Conservation (phyloP, 164 flowering plant genomes). For the Kingdonia uniflora region DNA sequence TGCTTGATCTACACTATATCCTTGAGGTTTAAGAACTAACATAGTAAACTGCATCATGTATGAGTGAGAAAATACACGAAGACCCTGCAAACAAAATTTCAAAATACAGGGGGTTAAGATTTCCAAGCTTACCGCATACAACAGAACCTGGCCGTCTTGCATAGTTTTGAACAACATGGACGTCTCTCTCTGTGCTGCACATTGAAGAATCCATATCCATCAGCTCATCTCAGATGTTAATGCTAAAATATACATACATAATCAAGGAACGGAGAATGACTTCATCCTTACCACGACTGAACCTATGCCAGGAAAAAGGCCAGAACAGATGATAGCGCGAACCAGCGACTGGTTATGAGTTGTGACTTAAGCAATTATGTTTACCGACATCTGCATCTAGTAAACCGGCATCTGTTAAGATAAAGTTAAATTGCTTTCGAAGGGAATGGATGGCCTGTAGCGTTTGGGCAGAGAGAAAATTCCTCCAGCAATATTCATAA, state of each 20-base stretch:
- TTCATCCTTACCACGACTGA: conserved; percentile 79
- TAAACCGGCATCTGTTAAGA: conserved; percentile 78
- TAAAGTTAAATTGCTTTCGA: conserved; percentile 76
- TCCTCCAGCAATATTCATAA: conserved; percentile 95
- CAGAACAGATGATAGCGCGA: conserved; percentile 91
- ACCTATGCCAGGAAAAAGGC: conserved; percentile 91
- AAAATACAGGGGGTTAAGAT: not conserved
- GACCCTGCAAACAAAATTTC: conserved; percentile 4
- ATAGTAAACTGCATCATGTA: not conserved
- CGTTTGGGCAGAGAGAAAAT: conserved; percentile 91
- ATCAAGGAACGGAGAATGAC: no score
- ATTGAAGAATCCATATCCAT: conserved; percentile 9
- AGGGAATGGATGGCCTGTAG: conserved; percentile 97
- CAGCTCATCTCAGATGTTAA: conserved; percentile 6
- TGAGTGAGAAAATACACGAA: conserved; percentile 11
- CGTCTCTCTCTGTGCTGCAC: conserved; percentile 85
- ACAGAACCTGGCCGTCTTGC: conserved; percentile 93
- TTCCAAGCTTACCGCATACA: conserved; percentile 73
- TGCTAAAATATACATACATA: not conserved
- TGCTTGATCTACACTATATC: no score
- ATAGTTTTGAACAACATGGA: conserved; percentile 97
- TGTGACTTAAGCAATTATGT: conserved; percentile 55
- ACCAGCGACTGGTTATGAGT: conserved; percentile 93
- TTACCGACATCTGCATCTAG: conserved; percentile 43
- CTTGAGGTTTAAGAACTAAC: no score